Percentiles rank a stretch among this genome's conserved stretches.
phyloP scores from a whole-genome alignment of 2,329 filamentous ascomycete genomes.

The Fusarium austroafricanum region DNA sequence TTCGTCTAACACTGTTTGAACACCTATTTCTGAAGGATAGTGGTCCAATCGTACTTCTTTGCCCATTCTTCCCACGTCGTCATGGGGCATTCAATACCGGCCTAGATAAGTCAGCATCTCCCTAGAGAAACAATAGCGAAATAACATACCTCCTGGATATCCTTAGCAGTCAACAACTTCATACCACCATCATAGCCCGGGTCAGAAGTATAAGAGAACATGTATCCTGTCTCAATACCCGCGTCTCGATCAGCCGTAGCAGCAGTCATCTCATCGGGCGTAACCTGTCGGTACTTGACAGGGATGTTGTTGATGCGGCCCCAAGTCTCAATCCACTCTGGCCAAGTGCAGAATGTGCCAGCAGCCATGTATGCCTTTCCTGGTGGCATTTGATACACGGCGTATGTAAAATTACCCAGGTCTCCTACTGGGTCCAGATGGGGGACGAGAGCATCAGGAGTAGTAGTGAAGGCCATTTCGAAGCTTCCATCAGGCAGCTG shows the following conservation, averaged over 20 bases:
- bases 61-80: conserved; percentile 54
- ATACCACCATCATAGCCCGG: conserved; percentile 63
- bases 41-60: conserved; percentile 52
- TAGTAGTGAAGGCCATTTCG: conserved; percentile 61
- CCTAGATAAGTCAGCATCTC: conserved; percentile 43
- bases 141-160: conserved; percentile 56
- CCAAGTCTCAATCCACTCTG: conserved; percentile 59
- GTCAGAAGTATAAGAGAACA: conserved; percentile 60
- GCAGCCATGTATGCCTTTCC: conserved; percentile 62
- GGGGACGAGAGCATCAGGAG: conserved; percentile 53
- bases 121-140: too few relatives aligned
- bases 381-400: conserved; percentile 61
- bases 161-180: conserved; percentile 56
- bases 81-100: conserved; percentile 59
- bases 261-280: conserved; percentile 55
- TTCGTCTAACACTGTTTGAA: neutral
- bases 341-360: conserved; percentile 59
- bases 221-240: conserved; percentile 58
- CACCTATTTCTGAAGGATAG: conserved; percentile 15
- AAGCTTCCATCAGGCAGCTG: conserved; percentile 56
- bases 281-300: conserved; percentile 55
- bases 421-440: conserved; percentile 61
- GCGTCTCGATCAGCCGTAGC: conserved; percentile 54
- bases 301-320: conserved; percentile 50
- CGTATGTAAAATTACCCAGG: conserved; percentile 61